Base-by-base conservation (phyloP, 352 stramenopile species). In the Phytophthora idaei region DNA sequence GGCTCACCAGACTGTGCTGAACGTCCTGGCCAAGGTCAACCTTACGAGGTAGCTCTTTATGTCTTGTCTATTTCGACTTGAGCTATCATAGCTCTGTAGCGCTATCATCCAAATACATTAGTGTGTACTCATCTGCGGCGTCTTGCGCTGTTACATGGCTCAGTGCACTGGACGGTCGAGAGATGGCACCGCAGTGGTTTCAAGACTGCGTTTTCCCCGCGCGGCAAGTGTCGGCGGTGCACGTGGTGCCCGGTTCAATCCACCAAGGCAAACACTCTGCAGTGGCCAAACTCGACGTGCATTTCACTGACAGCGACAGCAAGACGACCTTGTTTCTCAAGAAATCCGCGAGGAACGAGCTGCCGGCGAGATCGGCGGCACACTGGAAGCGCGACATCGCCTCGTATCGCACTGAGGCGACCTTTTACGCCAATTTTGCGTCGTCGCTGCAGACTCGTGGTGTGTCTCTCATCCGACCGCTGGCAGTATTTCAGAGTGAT, bases 371-470 rank as follows among this genome's bases (percentile, higher is more conserved):
- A 28, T 75, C 73, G 0, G 69, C 49, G 12, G 64, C 69, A 44
- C 69, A 90, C 52, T 92, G 83, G 83, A 62, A 63, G 29, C 76
- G 83, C 14, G 81, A 92, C 53, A 54, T 92, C 27, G 64, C 61
- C 15, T 92, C 83, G 3, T 92, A 92, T 61, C 76, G 67, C 27
- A 83, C 69, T 4, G 83, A 92, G 52, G 70, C 72, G 7, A 76
- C 65, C 6, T 89, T 92, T 61, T 92, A 92, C 63, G 66, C 67
- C n/a, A 69, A 69, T 31, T 74, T 81, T 28, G 74, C 84, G 49
- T 58, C 57, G 10, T 64, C 57, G 21, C 55, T 92, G 12, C 36
- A 69, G 21, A 36, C 58, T 9, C 57, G 49, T 4, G 51, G 60
- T 36, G 81, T 92, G 25, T 44, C 50, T 37, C 51, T 92, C n/a